phyloP scores from a whole-genome alignment of 805 yeast species.

The Millerozyma acaciae region DNA sequence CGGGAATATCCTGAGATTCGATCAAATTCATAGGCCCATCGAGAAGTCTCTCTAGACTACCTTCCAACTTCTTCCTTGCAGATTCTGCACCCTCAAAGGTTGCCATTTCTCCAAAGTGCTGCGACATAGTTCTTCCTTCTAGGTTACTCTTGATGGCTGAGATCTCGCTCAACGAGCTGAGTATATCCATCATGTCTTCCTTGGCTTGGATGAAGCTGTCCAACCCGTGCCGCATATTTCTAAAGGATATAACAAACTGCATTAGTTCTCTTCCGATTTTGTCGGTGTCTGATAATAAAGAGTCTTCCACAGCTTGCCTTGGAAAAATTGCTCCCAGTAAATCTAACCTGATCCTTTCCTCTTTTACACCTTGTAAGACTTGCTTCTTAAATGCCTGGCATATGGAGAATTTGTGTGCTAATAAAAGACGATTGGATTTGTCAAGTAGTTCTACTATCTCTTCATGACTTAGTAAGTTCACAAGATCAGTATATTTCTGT shows the following conservation, averaged over 20 bases:
- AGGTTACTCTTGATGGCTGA: not conserved
- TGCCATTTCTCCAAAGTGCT: conserved; percentile 2
- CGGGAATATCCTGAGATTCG: too few species aligned
- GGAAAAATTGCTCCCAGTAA: not conserved
- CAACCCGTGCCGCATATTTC: conserved; percentile 9
- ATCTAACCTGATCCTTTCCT: not conserved
- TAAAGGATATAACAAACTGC: conserved; percentile 6
- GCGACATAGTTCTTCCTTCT: conserved; percentile 1
- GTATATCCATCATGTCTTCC: conserved; percentile 6
- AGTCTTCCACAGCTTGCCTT: not conserved
- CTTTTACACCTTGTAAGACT: not conserved
- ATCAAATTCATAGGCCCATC: too few species aligned
- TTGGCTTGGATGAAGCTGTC: conserved; percentile 9
- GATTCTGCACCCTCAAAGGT: too few species aligned
- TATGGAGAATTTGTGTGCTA: not conserved
- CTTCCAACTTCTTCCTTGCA: too few species aligned
- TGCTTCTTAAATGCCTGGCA: not conserved
- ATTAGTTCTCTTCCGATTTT: conserved; percentile 7
- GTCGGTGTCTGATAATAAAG: too few species aligned
- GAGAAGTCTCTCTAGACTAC: too few species aligned
- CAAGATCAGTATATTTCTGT: conserved; percentile 6
- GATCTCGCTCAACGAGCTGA: not conserved
- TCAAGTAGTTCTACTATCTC: conserved; percentile 11
- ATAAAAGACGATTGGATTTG: too few species aligned
- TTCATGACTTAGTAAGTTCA: conserved; percentile 10